Evolutionary conservation across 257 asterid genomes (phyloP).

Genomic region (Penstemon barbatus): DNA sequence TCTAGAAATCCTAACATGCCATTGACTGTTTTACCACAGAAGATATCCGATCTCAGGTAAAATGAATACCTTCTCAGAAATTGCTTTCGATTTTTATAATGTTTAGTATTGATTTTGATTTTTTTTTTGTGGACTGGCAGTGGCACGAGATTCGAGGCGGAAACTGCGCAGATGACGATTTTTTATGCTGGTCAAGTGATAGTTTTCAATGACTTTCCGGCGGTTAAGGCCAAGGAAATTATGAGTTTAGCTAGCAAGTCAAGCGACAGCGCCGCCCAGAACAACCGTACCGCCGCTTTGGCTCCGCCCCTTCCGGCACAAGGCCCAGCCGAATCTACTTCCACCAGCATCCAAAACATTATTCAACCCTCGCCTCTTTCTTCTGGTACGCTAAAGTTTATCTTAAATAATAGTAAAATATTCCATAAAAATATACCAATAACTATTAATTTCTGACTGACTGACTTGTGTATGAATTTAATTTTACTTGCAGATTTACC

Average conservation of each 20-base stretch:
- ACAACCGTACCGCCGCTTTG: constrained; percentile 24
- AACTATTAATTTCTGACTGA: not conserved
- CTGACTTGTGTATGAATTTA: not conserved
- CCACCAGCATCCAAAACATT: constrained; percentile 21
- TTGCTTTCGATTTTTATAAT: too few species aligned
- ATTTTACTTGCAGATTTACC: constrained; percentile 48
- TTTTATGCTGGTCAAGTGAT: constrained; percentile 52
- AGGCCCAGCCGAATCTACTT: constrained; percentile 45
- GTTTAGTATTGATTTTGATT: not conserved
- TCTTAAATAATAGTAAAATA: not conserved
- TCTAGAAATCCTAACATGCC: constrained; percentile 23
- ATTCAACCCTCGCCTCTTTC: constrained; percentile 29
- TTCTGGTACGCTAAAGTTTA: constrained; percentile 29
- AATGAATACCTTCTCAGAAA: not conserved
- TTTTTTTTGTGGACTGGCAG: constrained; percentile 12
- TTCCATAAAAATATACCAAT: not conserved
- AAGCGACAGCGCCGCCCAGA: constrained; percentile 15
- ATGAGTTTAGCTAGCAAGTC: constrained; percentile 41
- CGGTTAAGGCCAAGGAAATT: constrained; percentile 45
- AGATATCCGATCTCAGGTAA: constrained; percentile 29
- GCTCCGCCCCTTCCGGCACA: constrained; percentile 25
- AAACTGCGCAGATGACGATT: constrained; percentile 52
- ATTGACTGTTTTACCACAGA: constrained; percentile 30
- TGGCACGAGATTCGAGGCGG: constrained; percentile 24
- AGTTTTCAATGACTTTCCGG: constrained; percentile 51